phyloP scores from a whole-genome alignment of 2,329 filamentous ascomycete species.

The Diaporthe caulivora region DNA sequence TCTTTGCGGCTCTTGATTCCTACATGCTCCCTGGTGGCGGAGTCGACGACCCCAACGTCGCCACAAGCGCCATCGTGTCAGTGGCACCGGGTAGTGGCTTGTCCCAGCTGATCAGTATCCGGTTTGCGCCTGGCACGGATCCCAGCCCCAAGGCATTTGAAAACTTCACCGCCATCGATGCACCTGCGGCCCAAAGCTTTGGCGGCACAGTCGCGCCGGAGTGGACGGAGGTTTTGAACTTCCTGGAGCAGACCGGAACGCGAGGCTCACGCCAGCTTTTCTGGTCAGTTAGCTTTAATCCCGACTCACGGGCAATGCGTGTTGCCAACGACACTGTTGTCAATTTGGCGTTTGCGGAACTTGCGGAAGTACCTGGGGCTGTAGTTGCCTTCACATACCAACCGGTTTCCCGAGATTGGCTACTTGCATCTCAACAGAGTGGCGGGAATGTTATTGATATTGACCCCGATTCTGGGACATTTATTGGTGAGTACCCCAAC shows the following conservation, averaged over 20 bases:
- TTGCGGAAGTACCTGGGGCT: neutral
- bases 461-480: constrained; percentile 4
- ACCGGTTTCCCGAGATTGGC: neutral
- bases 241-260: neutral
- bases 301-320: neutral
- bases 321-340: constrained; percentile 8
- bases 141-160: constrained; percentile 37
- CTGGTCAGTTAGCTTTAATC: constrained; percentile 9
- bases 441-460: constrained; percentile 5
- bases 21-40: constrained; percentile 42
- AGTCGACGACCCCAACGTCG: constrained; percentile 41
- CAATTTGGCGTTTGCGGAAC: neutral
- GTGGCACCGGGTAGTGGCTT: constrained; percentile 37
- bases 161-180: constrained; percentile 41
- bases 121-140: neutral
- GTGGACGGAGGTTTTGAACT: neutral
- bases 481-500: neutral
- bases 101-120: neutral
- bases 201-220: neutral
- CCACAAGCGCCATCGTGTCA: constrained; percentile 38
- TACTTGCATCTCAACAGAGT: neutral
- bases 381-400: neutral
- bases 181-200: neutral
- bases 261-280: constrained; percentile 4
- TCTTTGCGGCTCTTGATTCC: constrained; percentile 36